Evolutionary conservation across 169 alveolate species (phyloP).

Genomic region (Cryptosporidium bovis): DNA sequence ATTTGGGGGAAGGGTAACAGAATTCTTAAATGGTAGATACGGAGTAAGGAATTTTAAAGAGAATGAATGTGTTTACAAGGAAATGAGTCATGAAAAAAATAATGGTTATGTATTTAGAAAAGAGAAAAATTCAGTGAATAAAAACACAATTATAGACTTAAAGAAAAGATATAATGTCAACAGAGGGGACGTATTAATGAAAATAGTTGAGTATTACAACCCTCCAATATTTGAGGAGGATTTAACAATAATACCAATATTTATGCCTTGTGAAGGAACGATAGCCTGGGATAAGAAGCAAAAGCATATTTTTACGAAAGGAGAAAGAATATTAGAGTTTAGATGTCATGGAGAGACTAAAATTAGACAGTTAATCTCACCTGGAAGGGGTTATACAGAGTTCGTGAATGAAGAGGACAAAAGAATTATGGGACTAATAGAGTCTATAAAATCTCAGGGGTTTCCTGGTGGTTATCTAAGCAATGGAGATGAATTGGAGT

Average conservation of each 20-base stretch:
- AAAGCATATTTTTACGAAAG: constrained; percentile 34
- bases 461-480: no score
- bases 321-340: constrained; percentile 41
- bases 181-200: constrained; percentile 30
- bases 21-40: constrained; percentile 38
- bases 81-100: no score
- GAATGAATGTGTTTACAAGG: no score
- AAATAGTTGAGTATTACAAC: constrained; percentile 22
- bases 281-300: constrained; percentile 52
- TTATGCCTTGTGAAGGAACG: constrained; percentile 65
- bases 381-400: constrained; percentile 58
- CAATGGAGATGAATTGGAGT: no score
- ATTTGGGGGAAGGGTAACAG: constrained; percentile 36
- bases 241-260: constrained; percentile 34
- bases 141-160: not conserved
- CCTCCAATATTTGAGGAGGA: constrained; percentile 50
- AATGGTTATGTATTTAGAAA: no score
- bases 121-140: not conserved
- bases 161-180: constrained; percentile 1
- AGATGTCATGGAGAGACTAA: constrained; percentile 1
- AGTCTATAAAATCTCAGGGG: not conserved
- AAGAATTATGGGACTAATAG: not conserved
- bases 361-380: constrained; percentile 25
- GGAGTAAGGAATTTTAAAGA: no score
- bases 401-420: not conserved